Conservation (phyloP, 1,284 basidiomycete genomes). For the Malassezia nana region DNA sequence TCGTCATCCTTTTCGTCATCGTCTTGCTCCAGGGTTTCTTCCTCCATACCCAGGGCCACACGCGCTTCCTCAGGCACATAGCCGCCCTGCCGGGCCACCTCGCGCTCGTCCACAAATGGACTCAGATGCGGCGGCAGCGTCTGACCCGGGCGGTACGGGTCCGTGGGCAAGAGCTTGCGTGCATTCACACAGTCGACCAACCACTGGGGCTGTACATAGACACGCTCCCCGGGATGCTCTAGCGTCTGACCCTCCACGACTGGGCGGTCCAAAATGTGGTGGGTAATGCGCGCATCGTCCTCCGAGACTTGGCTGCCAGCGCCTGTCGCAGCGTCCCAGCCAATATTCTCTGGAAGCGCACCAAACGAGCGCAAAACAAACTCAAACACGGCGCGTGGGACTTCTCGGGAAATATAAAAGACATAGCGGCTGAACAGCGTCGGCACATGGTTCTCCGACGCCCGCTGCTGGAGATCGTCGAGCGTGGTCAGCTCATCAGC, state of each 20-base stretch:
- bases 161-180: constrained; percentile 71
- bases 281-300: constrained; percentile 64
- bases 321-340: constrained; percentile 72
- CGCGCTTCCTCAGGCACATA: constrained; percentile 50
- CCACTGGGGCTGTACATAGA: constrained; percentile 96
- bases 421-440: constrained; percentile 72
- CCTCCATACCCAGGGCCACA: constrained; percentile 50
- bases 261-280: constrained; percentile 90
- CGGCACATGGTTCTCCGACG: constrained; percentile 22
- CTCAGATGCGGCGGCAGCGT: constrained; percentile 87
- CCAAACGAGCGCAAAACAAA: constrained; percentile 88
- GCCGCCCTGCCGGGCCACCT: constrained; percentile 49
- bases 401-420: constrained; percentile 91
- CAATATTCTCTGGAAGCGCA: constrained; percentile 59
- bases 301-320: constrained; percentile 68
- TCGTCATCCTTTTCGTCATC: constrained; percentile 31
- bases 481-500: constrained; percentile 62
- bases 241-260: constrained; percentile 35
- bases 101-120: constrained; percentile 78
- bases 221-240: constrained; percentile 55
- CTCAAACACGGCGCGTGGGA: constrained; percentile 82
- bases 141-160: constrained; percentile 73
- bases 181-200: constrained; percentile 90
- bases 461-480: constrained; percentile 53
- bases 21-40: constrained; percentile 52